phyloP scores from a whole-genome alignment of 371 early-diverging fungal genomes.

The Amoeboaphelidium occidentale region DNA sequence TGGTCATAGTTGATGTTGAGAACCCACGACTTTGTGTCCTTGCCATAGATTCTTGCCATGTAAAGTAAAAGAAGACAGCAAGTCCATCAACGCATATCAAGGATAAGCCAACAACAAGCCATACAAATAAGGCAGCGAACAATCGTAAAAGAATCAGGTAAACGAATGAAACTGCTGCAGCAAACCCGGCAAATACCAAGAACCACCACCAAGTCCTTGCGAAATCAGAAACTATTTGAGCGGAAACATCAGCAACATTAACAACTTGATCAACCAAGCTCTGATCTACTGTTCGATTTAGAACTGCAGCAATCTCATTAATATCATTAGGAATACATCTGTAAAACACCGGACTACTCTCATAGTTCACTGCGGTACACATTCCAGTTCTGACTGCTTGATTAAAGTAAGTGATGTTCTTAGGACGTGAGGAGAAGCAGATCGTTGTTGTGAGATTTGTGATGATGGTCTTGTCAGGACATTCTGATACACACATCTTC shows the following conservation, averaged over 20 bases:
- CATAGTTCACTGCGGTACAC: background rate
- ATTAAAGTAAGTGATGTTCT: background rate
- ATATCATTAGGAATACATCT: background rate
- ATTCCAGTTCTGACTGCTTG: background rate
- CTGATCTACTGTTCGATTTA: background rate
- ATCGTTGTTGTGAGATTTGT: background rate
- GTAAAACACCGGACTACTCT: background rate
- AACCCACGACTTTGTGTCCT: background rate
- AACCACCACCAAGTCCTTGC: constrained; percentile 1
- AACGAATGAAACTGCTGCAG: constrained; percentile 2
- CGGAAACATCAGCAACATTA: no score
- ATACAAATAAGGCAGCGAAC: constrained; percentile 1
- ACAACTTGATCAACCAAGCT: background rate
- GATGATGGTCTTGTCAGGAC: background rate
- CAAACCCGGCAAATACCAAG: background rate
- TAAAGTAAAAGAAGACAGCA: constrained; percentile 2
- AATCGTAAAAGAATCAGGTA: constrained; percentile 3
- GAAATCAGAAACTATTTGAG: no score
- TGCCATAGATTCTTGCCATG: constrained; percentile 1
- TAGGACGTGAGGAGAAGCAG: background rate
- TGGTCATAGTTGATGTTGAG: background rate
- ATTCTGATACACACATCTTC: background rate
- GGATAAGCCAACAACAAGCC: background rate
- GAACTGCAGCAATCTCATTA: background rate
- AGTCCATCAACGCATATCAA: constrained; percentile 1